Conservation (phyloP, 306 rosid species). For the Boehmeria nivea region DNA sequence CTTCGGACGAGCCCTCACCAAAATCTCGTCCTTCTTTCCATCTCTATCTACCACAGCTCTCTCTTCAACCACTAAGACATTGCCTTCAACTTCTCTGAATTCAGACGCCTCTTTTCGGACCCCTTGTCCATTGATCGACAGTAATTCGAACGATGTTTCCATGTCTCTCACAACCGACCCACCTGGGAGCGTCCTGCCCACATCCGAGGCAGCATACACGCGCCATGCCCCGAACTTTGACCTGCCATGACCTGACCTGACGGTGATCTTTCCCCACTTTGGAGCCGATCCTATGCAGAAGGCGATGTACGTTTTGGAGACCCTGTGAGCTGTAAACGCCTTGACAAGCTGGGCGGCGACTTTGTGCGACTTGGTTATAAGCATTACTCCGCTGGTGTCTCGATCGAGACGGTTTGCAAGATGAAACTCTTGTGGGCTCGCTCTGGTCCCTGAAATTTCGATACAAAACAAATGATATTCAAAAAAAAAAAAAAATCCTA, state of each 20-base stretch:
- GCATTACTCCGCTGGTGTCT: conserved; percentile 77
- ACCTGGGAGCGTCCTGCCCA: conserved; percentile 66
- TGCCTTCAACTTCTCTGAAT: conserved; percentile 26
- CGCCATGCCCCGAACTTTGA: conserved; percentile 88
- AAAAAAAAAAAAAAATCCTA: no score
- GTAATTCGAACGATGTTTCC: conserved; percentile 74
- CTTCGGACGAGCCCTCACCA: conserved; percentile 66
- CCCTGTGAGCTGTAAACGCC: conserved; percentile 68
- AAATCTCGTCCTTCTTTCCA: conserved; percentile 42
- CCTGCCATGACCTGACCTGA: conserved; percentile 84
- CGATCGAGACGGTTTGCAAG: conserved; percentile 89
- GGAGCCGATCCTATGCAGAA: conserved; percentile 53
- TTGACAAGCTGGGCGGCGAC: conserved; percentile 76
- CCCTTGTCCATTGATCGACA: conserved; percentile 50
- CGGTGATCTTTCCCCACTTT: conserved; percentile 50
- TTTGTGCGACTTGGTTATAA: conserved; percentile 74
- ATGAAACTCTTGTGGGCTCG: conserved; percentile 48
- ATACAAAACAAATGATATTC: conserved; percentile 3
- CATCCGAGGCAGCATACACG: conserved; percentile 72
- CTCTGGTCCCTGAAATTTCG: conserved; percentile 25
- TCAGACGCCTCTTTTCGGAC: background rate
- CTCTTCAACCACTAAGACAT: conserved; percentile 46
- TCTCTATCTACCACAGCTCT: conserved; percentile 26
- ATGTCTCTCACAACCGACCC: conserved; percentile 71
- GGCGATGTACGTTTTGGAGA: conserved; percentile 73